Conservation (phyloP, 768 basidiomycete genomes). For the Lyophyllum shimeji region DNA sequence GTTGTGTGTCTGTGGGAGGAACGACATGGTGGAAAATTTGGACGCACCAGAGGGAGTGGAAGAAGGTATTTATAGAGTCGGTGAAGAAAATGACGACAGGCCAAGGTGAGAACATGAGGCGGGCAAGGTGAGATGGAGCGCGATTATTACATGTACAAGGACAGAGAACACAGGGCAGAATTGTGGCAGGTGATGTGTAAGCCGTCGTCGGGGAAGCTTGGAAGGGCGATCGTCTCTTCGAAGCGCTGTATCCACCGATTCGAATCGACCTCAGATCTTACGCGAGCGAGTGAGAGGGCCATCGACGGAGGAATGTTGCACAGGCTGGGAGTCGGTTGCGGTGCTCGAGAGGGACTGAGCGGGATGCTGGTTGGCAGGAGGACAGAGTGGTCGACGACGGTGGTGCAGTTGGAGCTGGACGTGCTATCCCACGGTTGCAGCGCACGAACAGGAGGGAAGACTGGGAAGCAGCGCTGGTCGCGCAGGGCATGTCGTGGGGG, state of each 20-base stretch:
- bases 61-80: conserved; percentile 2
- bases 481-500: background rate
- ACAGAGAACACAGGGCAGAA: conserved; percentile 15
- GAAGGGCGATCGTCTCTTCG: background rate
- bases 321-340: too few species aligned
- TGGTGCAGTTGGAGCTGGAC: too few species aligned
- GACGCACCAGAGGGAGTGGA: too few species aligned
- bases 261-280: conserved; percentile 14
- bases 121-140: background rate
- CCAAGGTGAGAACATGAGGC: background rate
- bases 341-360: background rate
- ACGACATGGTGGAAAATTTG: background rate
- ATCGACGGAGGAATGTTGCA: too few species aligned
- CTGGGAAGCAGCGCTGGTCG: background rate
- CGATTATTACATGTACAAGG: conserved; percentile 20
- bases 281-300: too few species aligned
- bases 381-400: too few species aligned
- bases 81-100: background rate
- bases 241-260: conserved; percentile 21
- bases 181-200: conserved; percentile 16
- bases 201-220: conserved; percentile 11
- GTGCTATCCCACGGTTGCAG: conserved; percentile 35
- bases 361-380: too few species aligned
- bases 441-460: conserved; percentile 28
- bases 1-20: background rate